Evolutionary conservation across 225 moss, liverwort and hornwort genomes (phyloP).

Genomic region (Thuidium tamariscinum): DNA sequence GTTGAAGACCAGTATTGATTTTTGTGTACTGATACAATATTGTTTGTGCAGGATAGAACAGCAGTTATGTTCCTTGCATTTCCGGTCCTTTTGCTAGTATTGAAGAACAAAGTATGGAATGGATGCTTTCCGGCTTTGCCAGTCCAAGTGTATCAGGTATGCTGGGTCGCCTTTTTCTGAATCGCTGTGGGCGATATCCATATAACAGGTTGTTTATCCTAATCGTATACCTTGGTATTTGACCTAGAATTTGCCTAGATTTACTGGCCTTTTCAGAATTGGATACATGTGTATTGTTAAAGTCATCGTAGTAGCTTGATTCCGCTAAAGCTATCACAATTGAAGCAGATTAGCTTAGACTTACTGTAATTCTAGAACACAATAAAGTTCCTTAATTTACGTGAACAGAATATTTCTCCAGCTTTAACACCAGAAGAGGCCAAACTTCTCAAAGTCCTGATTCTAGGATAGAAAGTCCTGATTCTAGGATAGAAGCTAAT

Average conservation of each 20-base stretch:
- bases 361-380: not conserved
- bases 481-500: not conserved
- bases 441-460: not conserved
- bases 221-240: not conserved
- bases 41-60: conserved; percentile 72
- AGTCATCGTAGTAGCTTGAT: not conserved
- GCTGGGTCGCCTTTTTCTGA: not conserved
- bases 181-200: not conserved
- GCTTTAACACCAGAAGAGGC: not conserved
- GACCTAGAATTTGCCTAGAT: not conserved
- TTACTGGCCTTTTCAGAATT: not conserved
- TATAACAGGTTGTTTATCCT: not conserved
- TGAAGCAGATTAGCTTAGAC: not conserved
- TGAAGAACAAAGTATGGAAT: conserved; percentile 87
- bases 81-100: conserved; percentile 56
- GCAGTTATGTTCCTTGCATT: conserved; percentile 86
- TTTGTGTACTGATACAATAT: not conserved
- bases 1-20: not conserved
- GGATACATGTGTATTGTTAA: not conserved
- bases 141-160: conserved; percentile 90
- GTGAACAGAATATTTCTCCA: not conserved
- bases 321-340: not conserved
- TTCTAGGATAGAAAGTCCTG: not conserved
- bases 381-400: not conserved
- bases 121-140: conserved; percentile 96